These are phyloP conservation scores for Oenanthe sinensis DNA, from an alignment of 129 eudicot species.

Conservation along the genomic window DNA sequence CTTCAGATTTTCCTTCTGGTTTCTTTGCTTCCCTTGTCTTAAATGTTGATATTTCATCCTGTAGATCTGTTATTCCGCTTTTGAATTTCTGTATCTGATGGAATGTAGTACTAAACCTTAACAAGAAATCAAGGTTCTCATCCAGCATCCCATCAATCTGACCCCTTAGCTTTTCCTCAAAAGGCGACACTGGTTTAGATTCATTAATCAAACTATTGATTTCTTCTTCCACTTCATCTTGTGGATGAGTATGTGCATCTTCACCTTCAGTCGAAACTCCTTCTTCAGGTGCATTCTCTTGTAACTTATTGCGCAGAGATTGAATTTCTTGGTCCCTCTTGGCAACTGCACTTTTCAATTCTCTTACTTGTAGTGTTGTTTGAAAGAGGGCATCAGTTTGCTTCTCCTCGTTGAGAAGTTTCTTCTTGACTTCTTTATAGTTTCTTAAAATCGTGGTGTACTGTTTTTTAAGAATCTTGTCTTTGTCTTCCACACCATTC, in stretches of 20 bases:
- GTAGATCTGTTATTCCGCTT: slow-evolving; percentile 40
- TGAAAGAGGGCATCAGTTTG: slow-evolving; percentile 34
- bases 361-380: slow-evolving; percentile 30
- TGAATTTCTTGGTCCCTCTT: slow-evolving; percentile 55
- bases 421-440: slow-evolving; percentile 60
- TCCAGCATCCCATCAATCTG: slow-evolving; percentile 54
- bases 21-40: slow-evolving; percentile 28
- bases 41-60: slow-evolving; percentile 30
- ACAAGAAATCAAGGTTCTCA: slow-evolving; percentile 69
- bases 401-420: slow-evolving; percentile 45
- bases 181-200: slow-evolving; percentile 29
- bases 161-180: slow-evolving; percentile 54
- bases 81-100: slow-evolving; percentile 60
- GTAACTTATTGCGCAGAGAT: slow-evolving; percentile 37
- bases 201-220: slow-evolving; percentile 20
- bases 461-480: slow-evolving; percentile 54
- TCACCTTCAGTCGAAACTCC: background rate
- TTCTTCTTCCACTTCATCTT: slow-evolving; percentile 31
- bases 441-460: slow-evolving; percentile 49
- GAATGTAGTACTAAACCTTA: slow-evolving; percentile 55
- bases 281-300: slow-evolving; percentile 17
- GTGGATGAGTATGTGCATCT: background rate
- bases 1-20: slow-evolving; percentile 36
- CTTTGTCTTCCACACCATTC: slow-evolving; percentile 61
- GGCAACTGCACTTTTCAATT: slow-evolving; percentile 30